phyloP scores from a whole-genome alignment of 2,329 filamentous ascomycete genomes.

The Bretziella fagacearum region DNA sequence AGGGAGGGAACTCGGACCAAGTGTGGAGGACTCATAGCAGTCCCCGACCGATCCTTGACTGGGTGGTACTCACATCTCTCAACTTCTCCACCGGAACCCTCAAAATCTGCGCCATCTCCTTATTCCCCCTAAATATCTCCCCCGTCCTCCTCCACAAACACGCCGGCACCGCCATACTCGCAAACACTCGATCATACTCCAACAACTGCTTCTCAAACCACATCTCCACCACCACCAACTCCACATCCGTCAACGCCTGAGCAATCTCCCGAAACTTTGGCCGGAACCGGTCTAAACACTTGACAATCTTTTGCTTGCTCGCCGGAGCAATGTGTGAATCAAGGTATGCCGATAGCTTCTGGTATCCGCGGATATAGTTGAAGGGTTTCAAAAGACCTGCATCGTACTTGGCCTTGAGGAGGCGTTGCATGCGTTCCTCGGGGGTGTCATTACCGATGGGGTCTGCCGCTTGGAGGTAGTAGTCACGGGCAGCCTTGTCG shows the following conservation, averaged over 20 bases:
- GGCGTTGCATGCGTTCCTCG: constrained; percentile 86
- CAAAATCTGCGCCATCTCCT: constrained; percentile 96
- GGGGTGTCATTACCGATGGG: constrained; percentile 61
- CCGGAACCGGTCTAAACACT: constrained; percentile 80
- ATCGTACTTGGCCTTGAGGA: constrained; percentile 90
- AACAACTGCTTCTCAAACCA: constrained; percentile 95
- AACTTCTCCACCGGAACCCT: constrained; percentile 80
- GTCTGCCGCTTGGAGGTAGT: constrained; percentile 93
- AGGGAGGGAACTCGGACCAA: too few relatives aligned
- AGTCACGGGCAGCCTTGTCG: constrained; percentile 60
- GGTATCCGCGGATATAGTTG: constrained; percentile 96
- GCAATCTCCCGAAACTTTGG: constrained; percentile 94
- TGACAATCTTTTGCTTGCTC: constrained; percentile 78
- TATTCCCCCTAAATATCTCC: constrained; percentile 93
- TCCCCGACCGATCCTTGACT: too few relatives aligned
- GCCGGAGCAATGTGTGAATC: constrained; percentile 67
- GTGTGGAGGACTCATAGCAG: too few relatives aligned
- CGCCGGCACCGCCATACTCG: constrained; percentile 94
- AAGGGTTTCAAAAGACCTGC: constrained; percentile 89
- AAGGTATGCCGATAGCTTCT: constrained; percentile 77
- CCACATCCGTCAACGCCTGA: constrained; percentile 79
- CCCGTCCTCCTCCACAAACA: constrained; percentile 95
- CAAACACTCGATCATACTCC: constrained; percentile 97
- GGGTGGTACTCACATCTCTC: constrained; percentile 71
- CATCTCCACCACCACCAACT: constrained; percentile 92